Base-by-base conservation (phyloP, 345 rosid genomes). In the Pistacia atlantica region DNA sequence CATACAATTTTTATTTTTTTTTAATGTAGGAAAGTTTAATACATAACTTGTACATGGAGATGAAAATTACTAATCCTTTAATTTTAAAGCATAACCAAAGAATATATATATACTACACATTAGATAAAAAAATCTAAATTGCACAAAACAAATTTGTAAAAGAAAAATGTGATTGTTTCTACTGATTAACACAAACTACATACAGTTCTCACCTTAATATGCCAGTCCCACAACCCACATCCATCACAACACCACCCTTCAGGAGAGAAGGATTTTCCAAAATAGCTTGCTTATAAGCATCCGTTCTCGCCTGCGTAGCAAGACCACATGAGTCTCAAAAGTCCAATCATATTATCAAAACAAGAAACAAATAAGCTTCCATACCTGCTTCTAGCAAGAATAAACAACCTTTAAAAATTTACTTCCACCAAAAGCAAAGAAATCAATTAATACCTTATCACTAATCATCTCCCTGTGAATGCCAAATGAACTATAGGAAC, bases 181-280 rank as follows among this genome's bases (percentile, higher is more conserved):
- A 22, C 42, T 16, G 42, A 71, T 45, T 0, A 71, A 42, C 18
- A 20, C 64, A 63, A 48, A 20, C 16, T 18, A 45, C 48, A 65
- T 9, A 42, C 17, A 49, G 64, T 4, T 20, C 78, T 65, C 75
- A 92, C 99, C 99, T 95, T 78, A 95, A 77, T 75, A 95, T 84
- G 77, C 99, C 99, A 63, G 98, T 96, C 67, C 99, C 99, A 84
- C 97, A 93, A 71, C 99, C 99, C 72, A 93, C 93, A 87, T 93
- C 99, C 98, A 96, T 96, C 18, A 93, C 98, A 81, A 90, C 89
- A 48, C 95, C 89, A 81, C 86, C 93, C 54, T 54, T 81, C 69
- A 96, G 74, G 76, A 93, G 92, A 71, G 93, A 87, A 68, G 93
- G 93, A 81, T 96, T 93, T 83, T 89, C 82, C 88, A 93, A 74